These are phyloP conservation scores for Fusarium abutilonis DNA, from an alignment of 2,329 filamentous ascomycete genomes.

Conservation along the genomic window DNA sequence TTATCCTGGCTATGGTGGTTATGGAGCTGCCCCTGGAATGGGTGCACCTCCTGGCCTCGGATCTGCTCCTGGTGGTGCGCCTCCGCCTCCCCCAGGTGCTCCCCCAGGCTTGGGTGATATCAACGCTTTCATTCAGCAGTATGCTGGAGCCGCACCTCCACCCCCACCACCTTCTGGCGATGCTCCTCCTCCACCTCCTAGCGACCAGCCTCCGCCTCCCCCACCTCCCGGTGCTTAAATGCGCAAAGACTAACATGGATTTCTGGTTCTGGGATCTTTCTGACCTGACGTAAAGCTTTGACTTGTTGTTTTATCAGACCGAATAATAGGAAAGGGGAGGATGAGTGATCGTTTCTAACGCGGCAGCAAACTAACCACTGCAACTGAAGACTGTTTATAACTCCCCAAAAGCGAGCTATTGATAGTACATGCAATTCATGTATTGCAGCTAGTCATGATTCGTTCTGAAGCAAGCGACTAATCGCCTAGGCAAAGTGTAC, in stretches of 20 bases:
- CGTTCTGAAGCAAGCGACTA: conserved; percentile 38
- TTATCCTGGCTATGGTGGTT: conserved; percentile 60
- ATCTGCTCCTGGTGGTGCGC: conserved; percentile 57
- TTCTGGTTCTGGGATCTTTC: conserved; percentile 3
- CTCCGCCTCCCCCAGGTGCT: conserved; percentile 55
- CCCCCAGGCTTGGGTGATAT: conserved; percentile 67
- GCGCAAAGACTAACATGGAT: conserved; percentile 20
- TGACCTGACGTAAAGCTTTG: conserved; percentile 18
- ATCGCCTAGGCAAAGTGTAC: conserved; percentile 43
- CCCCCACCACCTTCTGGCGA: conserved; percentile 68
- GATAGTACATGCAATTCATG: conserved; percentile 11
- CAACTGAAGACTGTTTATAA: conserved; percentile 22
- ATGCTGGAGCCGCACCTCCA: conserved; percentile 62
- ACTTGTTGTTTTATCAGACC: conserved; percentile 5
- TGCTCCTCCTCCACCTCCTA: conserved; percentile 71
- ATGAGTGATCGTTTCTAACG: conserved; percentile 28
- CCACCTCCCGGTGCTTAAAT: conserved; percentile 64
- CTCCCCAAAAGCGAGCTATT: conserved; percentile 15
- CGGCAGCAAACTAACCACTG: conserved; percentile 35
- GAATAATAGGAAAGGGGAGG: conserved; percentile 5
- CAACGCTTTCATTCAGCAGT: conserved; percentile 74
- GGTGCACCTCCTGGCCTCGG: conserved; percentile 55
- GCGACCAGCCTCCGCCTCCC: conserved; percentile 70
- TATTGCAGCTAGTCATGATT: conserved; percentile 26
- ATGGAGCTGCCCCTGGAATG: conserved; percentile 59